A percentile compares a stretch with the other conserved stretches of the same genome.
Evolutionary conservation across 257 asterid genomes (phyloP).

Genomic region (Thymus quinquecostatus): DNA sequence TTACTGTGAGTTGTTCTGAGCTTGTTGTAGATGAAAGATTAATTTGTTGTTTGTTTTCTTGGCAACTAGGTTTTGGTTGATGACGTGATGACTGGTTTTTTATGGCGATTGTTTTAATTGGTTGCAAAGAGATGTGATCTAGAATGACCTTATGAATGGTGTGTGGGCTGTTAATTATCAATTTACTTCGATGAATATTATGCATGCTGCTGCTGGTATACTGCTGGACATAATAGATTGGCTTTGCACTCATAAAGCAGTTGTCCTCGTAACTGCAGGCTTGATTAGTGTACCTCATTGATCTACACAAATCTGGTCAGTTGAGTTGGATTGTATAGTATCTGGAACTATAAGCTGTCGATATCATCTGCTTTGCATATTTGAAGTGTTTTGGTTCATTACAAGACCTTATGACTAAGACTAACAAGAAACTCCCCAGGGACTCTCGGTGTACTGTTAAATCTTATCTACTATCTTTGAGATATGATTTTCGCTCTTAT

Average conservation of each 20-base stretch:
- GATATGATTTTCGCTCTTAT: slow-evolving; percentile 1
- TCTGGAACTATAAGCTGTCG: neutral
- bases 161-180: slow-evolving; percentile 10
- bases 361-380: neutral
- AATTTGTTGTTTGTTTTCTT: slow-evolving; percentile 3
- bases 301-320: neutral
- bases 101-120: neutral
- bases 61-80: slow-evolving; percentile 19
- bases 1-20: slow-evolving; percentile 71
- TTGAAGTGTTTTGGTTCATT: neutral
- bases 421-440: neutral
- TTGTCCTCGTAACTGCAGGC: too few species aligned
- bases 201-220: neutral
- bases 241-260: too few species aligned
- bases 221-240: neutral
- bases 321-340: slow-evolving; percentile 5
- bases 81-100: slow-evolving; percentile 15
- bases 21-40: slow-evolving; percentile 9
- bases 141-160: neutral
- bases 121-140: neutral
- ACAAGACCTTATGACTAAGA: slow-evolving; percentile 12
- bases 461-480: neutral
- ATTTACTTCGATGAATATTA: neutral
- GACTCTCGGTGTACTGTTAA: neutral
- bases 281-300: too few species aligned